Evolutionary conservation across 2,329 filamentous ascomycete genomes (phyloP), one percentile per base, ranked within the genome.

Genomic region (Chaetomiaceae sp.): DNA sequence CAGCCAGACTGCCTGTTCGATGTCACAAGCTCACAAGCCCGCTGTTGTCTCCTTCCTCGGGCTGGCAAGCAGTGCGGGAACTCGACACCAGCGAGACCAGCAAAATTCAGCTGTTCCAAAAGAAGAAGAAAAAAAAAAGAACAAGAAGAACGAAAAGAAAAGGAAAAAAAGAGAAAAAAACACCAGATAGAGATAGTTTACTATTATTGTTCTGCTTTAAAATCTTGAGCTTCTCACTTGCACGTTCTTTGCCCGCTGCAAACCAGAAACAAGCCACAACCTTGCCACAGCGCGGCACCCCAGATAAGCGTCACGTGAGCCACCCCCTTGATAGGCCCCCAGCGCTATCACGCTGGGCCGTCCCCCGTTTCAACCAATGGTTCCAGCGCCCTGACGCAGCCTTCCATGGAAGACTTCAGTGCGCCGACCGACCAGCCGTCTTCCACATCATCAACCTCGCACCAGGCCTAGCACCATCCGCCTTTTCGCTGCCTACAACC

Each of bases 351-450:
- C 44, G 50, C 46, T 35, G 54, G 40, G 51, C 48, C n/a, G 25
- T 10, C 25, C 25, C 25, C 25, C 25, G 25, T 27, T n/a, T 31
- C 21, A 23, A 37, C 50, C 50, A 57, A 53, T 51, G 41, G 52
- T 55, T 58, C 55, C 54, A 53, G 54, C 58, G 54, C 55, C 58
- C 56, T 60, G 58, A 62, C 58, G 57, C 58, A 60, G 58, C 50
- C 58, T 58, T 58, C 56, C 55, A 51, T 54, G 52, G 42, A 44
- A 16, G 42, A 44, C 42, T 35, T 30, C 30, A 53, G 46, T 51
- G 40, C 48, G 50, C 43, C 53, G 44, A 55, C 51, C 57, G 46
- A 52, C 55, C 48, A 50, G 51, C 54, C 56, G 55, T 55, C 58
- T 57, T 58, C 56, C 51, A 48, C 58, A 58, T 60, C 60, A 58